A percentile compares a stretch with the other conserved stretches of the same genome.
These are phyloP conservation scores for Pyrenochaeta sp. DNA, from an alignment of 2,329 filamentous ascomycete species.

Conservation along the genomic window DNA sequence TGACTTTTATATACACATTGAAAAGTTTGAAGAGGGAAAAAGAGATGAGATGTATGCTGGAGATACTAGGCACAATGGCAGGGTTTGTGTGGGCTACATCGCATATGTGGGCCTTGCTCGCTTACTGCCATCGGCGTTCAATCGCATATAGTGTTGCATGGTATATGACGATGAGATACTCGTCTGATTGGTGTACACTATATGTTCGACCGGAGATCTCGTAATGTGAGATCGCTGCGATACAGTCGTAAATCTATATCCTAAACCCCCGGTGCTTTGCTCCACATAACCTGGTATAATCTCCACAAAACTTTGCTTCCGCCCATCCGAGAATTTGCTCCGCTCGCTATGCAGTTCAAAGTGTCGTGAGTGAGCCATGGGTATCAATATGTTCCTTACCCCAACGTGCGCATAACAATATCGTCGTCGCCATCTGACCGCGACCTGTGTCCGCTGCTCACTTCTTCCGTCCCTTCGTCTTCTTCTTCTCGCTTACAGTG, in stretches of 20 bases:
- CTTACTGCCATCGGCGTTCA: constrained; percentile 5
- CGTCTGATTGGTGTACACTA: no score
- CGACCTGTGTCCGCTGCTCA: background rate
- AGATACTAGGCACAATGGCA: background rate
- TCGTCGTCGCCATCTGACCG: background rate
- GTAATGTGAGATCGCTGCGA: background rate
- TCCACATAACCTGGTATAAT: background rate
- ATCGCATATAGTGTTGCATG: background rate
- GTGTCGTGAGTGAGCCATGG: background rate
- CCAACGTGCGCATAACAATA: background rate
- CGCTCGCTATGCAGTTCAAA: constrained; percentile 15
- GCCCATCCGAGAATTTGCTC: background rate
- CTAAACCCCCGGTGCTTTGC: background rate
- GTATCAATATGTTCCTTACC: background rate
- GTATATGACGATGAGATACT: background rate
- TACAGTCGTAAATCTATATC: background rate
- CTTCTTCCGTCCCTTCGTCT: constrained; percentile 22
- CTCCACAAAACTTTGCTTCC: background rate
- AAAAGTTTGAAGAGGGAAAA: background rate
- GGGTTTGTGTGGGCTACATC: background rate
- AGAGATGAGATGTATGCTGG: background rate
- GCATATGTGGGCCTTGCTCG: constrained; percentile 16
- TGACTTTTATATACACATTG: background rate
- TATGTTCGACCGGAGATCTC: background rate
- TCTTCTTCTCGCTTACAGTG: constrained; percentile 19